Conservation (phyloP, 2,329 filamentous ascomycete genomes). For the Paecilomyces fulvus region DNA sequence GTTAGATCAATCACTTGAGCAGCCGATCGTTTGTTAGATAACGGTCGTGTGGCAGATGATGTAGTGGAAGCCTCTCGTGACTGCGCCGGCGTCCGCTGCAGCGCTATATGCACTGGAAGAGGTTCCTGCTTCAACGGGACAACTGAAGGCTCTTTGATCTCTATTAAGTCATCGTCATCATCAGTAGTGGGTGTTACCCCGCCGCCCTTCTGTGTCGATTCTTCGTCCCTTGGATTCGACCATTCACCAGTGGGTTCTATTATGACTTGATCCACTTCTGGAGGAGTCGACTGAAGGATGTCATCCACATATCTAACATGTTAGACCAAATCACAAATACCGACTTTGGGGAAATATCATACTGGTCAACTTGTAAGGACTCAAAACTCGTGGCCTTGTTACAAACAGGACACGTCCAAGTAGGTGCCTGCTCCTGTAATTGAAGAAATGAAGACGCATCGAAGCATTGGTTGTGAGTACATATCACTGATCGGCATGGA, state of each 20-base stretch:
- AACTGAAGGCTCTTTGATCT: constrained; percentile 35
- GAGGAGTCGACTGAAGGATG: constrained; percentile 66
- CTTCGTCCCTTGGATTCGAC: constrained; percentile 43
- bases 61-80: constrained; percentile 31
- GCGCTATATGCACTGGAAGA: constrained; percentile 12
- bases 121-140: constrained; percentile 31
- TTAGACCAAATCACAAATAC: constrained; percentile 3
- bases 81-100: constrained; percentile 26
- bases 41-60: constrained; percentile 25
- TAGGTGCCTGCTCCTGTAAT: constrained; percentile 89
- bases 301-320: constrained; percentile 68
- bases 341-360: constrained; percentile 25
- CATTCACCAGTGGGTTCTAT: constrained; percentile 83
- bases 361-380: constrained; percentile 79
- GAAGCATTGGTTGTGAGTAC: constrained; percentile 89
- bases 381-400: constrained; percentile 75
- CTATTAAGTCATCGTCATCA: constrained; percentile 44
- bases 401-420: constrained; percentile 94
- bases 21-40: constrained; percentile 39
- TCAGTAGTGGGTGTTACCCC: constrained; percentile 28
- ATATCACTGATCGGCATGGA: constrained; percentile 70
- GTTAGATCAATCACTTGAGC: constrained; percentile 48
- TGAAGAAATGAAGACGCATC: constrained; percentile 88
- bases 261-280: constrained; percentile 70
- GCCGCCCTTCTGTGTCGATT: constrained; percentile 30